A percentile compares a stretch with the other conserved stretches of the same genome.
Evolutionary conservation across 2,329 filamentous ascomycete species (phyloP).

Genomic region (Aspergillus candidus): DNA sequence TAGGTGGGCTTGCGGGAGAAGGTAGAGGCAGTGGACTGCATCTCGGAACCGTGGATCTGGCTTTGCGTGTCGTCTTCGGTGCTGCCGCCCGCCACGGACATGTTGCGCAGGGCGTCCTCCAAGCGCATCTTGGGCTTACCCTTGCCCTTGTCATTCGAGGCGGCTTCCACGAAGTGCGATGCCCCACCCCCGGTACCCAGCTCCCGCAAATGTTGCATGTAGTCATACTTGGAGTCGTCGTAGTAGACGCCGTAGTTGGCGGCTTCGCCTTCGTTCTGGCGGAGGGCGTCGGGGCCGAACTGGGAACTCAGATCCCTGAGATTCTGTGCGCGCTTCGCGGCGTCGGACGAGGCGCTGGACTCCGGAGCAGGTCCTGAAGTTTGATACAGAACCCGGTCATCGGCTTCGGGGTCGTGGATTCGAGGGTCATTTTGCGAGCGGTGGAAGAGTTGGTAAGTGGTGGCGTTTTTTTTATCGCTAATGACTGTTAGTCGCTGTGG

Average conservation of each 20-base stretch:
- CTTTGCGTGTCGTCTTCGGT: slow-evolving; percentile 4
- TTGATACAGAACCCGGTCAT: slow-evolving; percentile 84
- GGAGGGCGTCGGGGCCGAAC: slow-evolving; percentile 62
- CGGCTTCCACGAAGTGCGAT: slow-evolving; percentile 73
- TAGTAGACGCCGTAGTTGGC: slow-evolving; percentile 90
- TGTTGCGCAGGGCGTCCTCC: slow-evolving; percentile 70
- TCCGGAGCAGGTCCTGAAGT: slow-evolving; percentile 37
- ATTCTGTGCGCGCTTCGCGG: slow-evolving; percentile 49
- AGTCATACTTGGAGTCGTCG: slow-evolving; percentile 94
- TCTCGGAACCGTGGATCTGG: slow-evolving; percentile 30
- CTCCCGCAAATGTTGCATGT: slow-evolving; percentile 98
- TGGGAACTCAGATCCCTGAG: slow-evolving; percentile 70
- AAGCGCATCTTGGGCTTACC: slow-evolving; percentile 64
- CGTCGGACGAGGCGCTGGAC: slow-evolving; percentile 16
- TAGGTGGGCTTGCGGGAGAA: slow-evolving; percentile 73
- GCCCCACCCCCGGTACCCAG: slow-evolving; percentile 65
- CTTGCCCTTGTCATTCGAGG: slow-evolving; percentile 61
- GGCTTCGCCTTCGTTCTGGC: slow-evolving; percentile 91
- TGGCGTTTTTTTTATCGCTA: slow-evolving; percentile 83
- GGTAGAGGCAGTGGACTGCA: slow-evolving; percentile 55
- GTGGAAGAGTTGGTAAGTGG: slow-evolving; percentile 90
- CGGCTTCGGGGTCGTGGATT: slow-evolving; percentile 84
- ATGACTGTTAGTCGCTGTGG: slow-evolving; percentile 19
- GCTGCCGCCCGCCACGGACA: slow-evolving; percentile 37
- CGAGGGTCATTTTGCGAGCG: slow-evolving; percentile 95